Conservation (phyloP, 1,284 basidiomycete genomes). For the Cutaneotrichosporon sp. region DNA sequence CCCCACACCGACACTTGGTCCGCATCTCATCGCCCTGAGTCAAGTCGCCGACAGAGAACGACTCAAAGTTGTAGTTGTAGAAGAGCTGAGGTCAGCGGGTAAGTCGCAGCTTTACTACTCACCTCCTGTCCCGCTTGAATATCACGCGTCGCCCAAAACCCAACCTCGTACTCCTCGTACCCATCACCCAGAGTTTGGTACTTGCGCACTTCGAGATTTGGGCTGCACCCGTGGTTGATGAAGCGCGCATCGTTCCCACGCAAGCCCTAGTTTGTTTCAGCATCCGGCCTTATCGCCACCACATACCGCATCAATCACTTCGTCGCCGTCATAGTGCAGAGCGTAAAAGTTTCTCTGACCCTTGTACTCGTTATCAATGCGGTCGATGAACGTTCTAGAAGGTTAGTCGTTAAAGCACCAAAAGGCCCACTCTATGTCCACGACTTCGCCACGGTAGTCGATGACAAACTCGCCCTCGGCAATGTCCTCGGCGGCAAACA, state of each 20-base stretch:
- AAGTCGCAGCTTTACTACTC: conserved; percentile 2
- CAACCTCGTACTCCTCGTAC: conserved; percentile 50
- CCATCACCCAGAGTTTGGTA: conserved; percentile 43
- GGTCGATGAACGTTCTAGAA: conserved; percentile 37
- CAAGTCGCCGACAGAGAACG: conserved; percentile 29
- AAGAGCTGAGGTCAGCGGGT: conserved; percentile 25
- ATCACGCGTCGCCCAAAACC: conserved; percentile 48
- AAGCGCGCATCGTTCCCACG: conserved; percentile 51
- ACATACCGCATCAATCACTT: conserved; percentile 50
- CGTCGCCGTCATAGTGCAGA: conserved; percentile 49
- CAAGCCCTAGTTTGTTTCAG: conserved; percentile 35
- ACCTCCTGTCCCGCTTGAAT: conserved; percentile 50
- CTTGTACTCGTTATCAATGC: conserved; percentile 39
- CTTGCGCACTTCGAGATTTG: conserved; percentile 48
- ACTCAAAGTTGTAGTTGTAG: conserved; percentile 49
- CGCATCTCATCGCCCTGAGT: conserved; percentile 27
- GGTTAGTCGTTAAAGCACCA: not conserved
- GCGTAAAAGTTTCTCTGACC: conserved; percentile 48
- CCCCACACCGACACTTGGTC: conserved; percentile 46
- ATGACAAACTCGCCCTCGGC: conserved; percentile 49
- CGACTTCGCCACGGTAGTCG: conserved; percentile 51
- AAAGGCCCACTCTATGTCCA: conserved; percentile 29
- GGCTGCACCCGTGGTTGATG: conserved; percentile 50
- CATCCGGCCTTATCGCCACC: not conserved
- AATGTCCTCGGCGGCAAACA: conserved; percentile 47